These are phyloP conservation scores for Monosporascus ibericus DNA, from an alignment of 2,329 filamentous ascomycete genomes.

Conservation along the genomic window DNA sequence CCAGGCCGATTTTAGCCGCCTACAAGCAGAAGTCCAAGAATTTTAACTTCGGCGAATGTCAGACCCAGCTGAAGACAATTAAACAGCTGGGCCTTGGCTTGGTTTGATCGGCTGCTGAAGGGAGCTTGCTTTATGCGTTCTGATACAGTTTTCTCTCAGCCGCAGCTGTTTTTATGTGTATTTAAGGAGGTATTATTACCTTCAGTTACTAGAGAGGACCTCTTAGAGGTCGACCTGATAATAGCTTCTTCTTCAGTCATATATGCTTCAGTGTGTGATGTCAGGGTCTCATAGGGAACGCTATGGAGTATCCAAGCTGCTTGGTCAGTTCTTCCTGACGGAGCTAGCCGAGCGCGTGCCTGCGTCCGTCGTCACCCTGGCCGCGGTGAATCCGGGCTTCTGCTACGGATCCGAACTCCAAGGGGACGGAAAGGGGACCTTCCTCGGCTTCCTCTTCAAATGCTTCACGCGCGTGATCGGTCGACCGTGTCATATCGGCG, in stretches of 20 bases:
- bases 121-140: too few relatives aligned
- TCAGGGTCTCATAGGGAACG: too few relatives aligned
- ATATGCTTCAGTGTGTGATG: too few relatives aligned
- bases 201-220: too few relatives aligned
- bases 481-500: background rate
- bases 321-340: slow-evolving; percentile 19
- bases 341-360: slow-evolving; percentile 18
- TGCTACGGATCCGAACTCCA: slow-evolving; percentile 3
- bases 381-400: slow-evolving; percentile 9
- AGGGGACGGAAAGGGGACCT: background rate
- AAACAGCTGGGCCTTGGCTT: too few relatives aligned
- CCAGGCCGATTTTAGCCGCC: background rate
- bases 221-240: too few relatives aligned
- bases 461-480: background rate
- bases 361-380: slow-evolving; percentile 4
- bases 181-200: too few relatives aligned
- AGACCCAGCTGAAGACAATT: too few relatives aligned
- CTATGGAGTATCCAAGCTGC: slow-evolving; percentile 12
- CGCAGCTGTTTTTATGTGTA: too few relatives aligned
- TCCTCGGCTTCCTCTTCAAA: background rate
- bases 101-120: too few relatives aligned
- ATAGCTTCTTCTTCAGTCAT: too few relatives aligned
- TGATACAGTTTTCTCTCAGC: too few relatives aligned
- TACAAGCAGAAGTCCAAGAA: slow-evolving; percentile 1
- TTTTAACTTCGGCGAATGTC: slow-evolving; percentile 9